Base-by-base conservation (phyloP, 2,329 filamentous ascomycete genomes). In the Neonectria faginata region DNA sequence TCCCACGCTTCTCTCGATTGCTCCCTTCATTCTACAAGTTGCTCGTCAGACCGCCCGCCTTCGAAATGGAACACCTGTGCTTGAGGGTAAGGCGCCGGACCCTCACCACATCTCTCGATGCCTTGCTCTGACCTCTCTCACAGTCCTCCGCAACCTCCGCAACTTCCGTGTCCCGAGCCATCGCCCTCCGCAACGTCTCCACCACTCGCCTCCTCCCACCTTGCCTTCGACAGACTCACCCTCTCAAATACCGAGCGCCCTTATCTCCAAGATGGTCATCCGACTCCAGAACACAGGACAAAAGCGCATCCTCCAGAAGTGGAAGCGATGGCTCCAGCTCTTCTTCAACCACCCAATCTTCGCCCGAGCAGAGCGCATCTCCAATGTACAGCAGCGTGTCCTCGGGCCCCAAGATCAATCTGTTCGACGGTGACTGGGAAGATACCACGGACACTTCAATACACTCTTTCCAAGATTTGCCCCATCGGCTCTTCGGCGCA, bases 401-500 rank as follows among this genome's bases (percentile, higher is more conserved):
- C 27, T 36, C 48, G 4, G 69, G 69, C 10, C 72, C 73, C 25
- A 79, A 77, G 62, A 76, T 76, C 61, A 79, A 79, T 51, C 67
- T 80, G 10, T 81, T 80, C 44, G 77, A 75, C 57, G 75, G 79
- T 41, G 80, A 82, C 58, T 83, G 81, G 81, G 81, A 83, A 64
- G 79, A 82, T 55, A 79, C 79, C 5, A 73, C 78, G 3, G 80
- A 83, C 62, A 78, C 76, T 29, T 76, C 77, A 53, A 80, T 83
- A 57, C 75, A 80, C 63, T 78, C 79, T n/a, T 83, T 83, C 36
- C 76, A 78, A n/a, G 80, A 83, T 61, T 75, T 83, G 2, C 81
- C 81, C 4, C 81, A 82, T 66, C 78, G 80, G n/a, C 74, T 81
- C 72, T 98, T 98, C 72, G 96, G 96, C 16, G 90, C 94, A 72